Conservation (phyloP, 805 yeast genomes). For the Saccharomyces eubayanus region DNA sequence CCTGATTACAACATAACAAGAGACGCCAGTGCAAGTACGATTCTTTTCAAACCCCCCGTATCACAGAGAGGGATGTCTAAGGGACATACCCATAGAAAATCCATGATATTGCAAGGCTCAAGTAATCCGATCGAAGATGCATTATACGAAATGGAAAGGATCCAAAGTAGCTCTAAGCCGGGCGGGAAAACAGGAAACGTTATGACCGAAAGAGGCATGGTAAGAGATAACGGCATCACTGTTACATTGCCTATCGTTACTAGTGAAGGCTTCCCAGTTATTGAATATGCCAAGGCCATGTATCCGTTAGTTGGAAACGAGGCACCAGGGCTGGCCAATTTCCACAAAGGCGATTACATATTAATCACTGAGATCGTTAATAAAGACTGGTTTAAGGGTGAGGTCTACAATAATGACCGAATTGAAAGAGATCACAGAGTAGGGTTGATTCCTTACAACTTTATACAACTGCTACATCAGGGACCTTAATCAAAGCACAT, state of each 20-base stretch:
- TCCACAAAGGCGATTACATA: conserved; percentile 26
- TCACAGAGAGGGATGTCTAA: not conserved
- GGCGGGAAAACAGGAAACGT: conserved; percentile 10
- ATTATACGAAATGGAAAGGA: conserved; percentile 25
- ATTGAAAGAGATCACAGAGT: conserved; percentile 12
- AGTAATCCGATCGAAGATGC: conserved; percentile 27
- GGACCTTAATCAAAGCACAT: not conserved
- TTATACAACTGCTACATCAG: conserved; percentile 11
- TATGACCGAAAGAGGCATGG: conserved; percentile 15
- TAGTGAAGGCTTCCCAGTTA: conserved; percentile 20
- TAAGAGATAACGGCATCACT: conserved; percentile 26
- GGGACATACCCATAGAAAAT: conserved; percentile 18
- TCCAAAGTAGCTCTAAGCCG: conserved; percentile 16
- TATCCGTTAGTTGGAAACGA: conserved; percentile 24
- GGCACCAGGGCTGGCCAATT: conserved; percentile 25
- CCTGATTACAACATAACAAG: conserved; percentile 4
- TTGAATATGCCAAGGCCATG: conserved; percentile 27
- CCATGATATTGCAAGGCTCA: conserved; percentile 23
- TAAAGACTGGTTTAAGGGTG: conserved; percentile 30
- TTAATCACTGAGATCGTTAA: conserved; percentile 25
- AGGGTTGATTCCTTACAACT: conserved; percentile 25
- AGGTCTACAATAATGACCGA: conserved; percentile 24
- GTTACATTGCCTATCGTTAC: conserved; percentile 26
- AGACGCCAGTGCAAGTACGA: conserved; percentile 14
- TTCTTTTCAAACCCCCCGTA: not conserved